Conservation (phyloP, 352 stramenopile genomes). For the Globisporangium camurandrum region DNA sequence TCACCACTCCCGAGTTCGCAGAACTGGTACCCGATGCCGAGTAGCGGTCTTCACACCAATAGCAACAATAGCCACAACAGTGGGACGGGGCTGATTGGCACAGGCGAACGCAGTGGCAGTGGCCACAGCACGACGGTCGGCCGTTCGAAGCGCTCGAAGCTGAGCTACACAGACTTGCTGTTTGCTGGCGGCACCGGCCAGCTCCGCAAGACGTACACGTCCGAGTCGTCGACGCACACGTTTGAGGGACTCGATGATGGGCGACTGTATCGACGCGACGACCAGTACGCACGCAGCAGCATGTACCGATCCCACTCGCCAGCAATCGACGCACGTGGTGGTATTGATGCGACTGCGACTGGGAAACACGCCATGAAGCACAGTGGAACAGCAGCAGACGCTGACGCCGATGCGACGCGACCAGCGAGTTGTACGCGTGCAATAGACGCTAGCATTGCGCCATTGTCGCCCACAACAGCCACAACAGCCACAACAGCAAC, state of each 20-base stretch:
- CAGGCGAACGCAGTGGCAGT: no score
- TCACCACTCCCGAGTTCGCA: conserved; percentile 41
- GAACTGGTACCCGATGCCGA: conserved; percentile 51
- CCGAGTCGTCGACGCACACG: conserved; percentile 63
- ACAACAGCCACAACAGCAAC: no score
- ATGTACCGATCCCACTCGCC: conserved; percentile 40
- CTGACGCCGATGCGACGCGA: background rate
- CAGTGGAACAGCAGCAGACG: background rate
- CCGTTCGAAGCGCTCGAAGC: conserved; percentile 50
- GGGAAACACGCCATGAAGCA: no score
- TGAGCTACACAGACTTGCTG: conserved; percentile 77
- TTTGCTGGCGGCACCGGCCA: conserved; percentile 78
- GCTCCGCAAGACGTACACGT: conserved; percentile 74
- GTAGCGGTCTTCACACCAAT: no score
- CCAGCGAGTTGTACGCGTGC: no score
- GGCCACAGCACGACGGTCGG: no score
- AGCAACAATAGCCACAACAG: no score
- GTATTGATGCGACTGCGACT: no score
- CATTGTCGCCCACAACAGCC: no score
- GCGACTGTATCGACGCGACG: conserved; percentile 58
- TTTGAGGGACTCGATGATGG: conserved; percentile 81
- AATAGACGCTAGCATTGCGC: no score
- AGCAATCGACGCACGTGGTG: no score
- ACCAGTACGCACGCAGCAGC: conserved; percentile 74
- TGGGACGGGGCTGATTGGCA: no score